Percentiles rank a stretch among this genome's conserved stretches.
Evolutionary conservation across 805 yeast genomes (phyloP).

Genomic region (Brettanomyces naardenensis): DNA sequence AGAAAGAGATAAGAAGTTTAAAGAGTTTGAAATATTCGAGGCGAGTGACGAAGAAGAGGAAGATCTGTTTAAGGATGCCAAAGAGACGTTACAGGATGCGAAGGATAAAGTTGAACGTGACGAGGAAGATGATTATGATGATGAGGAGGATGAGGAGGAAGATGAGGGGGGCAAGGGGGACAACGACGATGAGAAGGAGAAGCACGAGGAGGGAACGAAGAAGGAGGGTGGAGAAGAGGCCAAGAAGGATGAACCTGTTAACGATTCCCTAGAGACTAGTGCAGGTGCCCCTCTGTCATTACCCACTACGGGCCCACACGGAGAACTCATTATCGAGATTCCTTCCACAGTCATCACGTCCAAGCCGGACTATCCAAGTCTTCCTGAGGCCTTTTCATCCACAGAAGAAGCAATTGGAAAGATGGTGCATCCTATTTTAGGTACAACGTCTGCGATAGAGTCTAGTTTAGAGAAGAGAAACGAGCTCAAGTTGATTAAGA

Average conservation of each 20-base stretch:
- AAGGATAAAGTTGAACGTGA: neutral
- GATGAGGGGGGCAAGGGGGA: conserved; percentile 2
- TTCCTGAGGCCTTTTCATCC: conserved; percentile 15
- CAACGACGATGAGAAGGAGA: neutral
- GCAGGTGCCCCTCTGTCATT: neutral
- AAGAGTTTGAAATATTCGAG: conserved; percentile 15
- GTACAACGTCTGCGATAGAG: conserved; percentile 28
- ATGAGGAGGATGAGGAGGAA: conserved; percentile 3
- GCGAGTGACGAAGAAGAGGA: conserved; percentile 27
- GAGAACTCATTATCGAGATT: conserved; percentile 12
- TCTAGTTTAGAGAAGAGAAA: conserved; percentile 35
- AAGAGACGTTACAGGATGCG: neutral
- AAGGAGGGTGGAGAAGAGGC: conserved; percentile 27
- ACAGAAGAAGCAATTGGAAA: conserved; percentile 26
- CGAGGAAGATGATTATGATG: neutral
- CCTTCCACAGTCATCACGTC: conserved; percentile 13
- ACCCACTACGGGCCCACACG: conserved; percentile 6
- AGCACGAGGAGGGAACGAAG: conserved; percentile 9
- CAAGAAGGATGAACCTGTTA: conserved; percentile 18
- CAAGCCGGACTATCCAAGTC: conserved; percentile 24
- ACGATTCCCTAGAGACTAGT: conserved; percentile 1
- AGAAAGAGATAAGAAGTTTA: conserved; percentile 6
- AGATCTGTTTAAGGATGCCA: conserved; percentile 16
- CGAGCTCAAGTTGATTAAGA: conserved; percentile 39
- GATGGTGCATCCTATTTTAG: conserved; percentile 28